Conservation (phyloP, 1,139 yeast genomes). For the Sugiyamaella castrensis region DNA sequence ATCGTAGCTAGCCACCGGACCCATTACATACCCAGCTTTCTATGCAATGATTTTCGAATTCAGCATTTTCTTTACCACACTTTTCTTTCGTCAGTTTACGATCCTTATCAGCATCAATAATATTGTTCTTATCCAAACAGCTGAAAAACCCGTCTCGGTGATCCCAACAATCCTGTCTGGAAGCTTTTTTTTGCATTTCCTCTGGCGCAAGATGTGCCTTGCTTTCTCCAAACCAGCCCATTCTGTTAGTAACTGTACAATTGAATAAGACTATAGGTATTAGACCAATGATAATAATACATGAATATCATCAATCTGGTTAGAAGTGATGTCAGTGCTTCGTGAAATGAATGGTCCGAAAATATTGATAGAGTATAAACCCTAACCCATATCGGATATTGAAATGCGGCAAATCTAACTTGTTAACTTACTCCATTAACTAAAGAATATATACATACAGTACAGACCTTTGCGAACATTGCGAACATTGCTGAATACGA, state of each 20-base stretch:
- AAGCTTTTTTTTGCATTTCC: constrained; percentile 50
- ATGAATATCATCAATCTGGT: too few relatives aligned
- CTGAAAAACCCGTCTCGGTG: constrained; percentile 57
- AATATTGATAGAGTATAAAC: too few relatives aligned
- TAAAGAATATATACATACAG: too few relatives aligned
- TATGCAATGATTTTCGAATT: constrained; percentile 56
- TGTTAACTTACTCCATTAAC: too few relatives aligned
- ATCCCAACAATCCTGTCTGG: constrained; percentile 64
- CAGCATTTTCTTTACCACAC: constrained; percentile 47
- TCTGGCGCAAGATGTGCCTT: constrained; percentile 31
- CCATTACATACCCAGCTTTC: constrained; percentile 53
- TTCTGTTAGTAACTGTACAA: constrained; percentile 19
- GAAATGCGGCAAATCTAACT: too few relatives aligned
- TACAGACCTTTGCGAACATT: too few relatives aligned
- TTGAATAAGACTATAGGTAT: background rate
- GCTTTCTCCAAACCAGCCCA: constrained; percentile 39
- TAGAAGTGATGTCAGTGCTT: too few relatives aligned
- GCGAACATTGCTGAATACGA: too few relatives aligned
- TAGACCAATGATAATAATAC: too few relatives aligned
- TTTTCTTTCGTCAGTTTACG: constrained; percentile 31
- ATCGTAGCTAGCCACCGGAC: background rate
- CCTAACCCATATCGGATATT: too few relatives aligned
- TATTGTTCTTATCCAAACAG: constrained; percentile 54
- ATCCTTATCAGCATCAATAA: constrained; percentile 44
- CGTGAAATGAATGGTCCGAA: too few relatives aligned